Evolutionary conservation across 2,329 filamentous ascomycete genomes (phyloP), one percentile per base, ranked within the genome.

Genomic region (Alternaria angustiovoidea): DNA sequence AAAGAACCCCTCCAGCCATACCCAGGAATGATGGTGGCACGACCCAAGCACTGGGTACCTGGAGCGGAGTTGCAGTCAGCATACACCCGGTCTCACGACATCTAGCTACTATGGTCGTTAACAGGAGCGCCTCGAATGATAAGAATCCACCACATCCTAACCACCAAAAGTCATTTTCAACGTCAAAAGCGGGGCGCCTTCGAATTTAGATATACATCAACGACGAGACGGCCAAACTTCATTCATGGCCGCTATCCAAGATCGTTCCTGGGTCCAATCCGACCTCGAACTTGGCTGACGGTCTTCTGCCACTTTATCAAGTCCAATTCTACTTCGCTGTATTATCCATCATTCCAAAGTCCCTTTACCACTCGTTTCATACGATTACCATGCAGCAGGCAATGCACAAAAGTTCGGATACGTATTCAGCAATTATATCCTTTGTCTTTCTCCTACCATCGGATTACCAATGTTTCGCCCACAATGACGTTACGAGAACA

Each of bases 381-480:
- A 38, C 20, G 7, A 8, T 16, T n/a, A 18, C 9, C 3, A 11
- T 18, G 16, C 30, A 22, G 9, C 14, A 38, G 30, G 32, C 18
- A 36, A 16, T 12, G 32, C 46, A 7, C 20, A 49, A 36, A 49
- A 49, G 30, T 49, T 49, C 32, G 20, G 14, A 36, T 5, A 7
- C 5, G 16, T 48, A 0, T 1, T 24, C 5, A 49, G 3, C 3
- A 8, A 7, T 8, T 36, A 49, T 7, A 12, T 1, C 36, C 14
- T 5, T 49, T 8, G 11, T 7, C 18, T 36, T 4, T 42, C 46
- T 36, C 20, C 6, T 11, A 5, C 14, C 7, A n/a, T 32, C 4
- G 7, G 39, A 1, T 1, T n/a, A 24, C 6, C 1, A 2, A 2
- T 36, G 1, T 4, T n/a, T 8, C 2, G 20, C 9, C 3, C 0